Percentiles rank a stretch among this genome's conserved stretches.
Evolutionary conservation across 2,329 filamentous ascomycete species (phyloP).

Genomic region (Diplocarpon mali): DNA sequence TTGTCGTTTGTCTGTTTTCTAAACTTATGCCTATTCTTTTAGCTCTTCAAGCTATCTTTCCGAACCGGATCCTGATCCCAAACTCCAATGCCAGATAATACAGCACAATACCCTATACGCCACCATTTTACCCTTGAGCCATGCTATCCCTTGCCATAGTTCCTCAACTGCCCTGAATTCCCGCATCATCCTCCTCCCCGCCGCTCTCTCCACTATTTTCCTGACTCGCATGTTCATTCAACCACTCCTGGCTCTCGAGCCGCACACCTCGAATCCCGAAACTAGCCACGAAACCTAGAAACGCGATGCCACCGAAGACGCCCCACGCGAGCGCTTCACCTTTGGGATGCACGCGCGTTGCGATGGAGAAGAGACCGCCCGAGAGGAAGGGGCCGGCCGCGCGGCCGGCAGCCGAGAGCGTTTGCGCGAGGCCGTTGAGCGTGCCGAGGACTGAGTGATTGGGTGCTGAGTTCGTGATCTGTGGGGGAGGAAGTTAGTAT

Average conservation of each 20-base stretch:
- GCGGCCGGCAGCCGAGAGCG: conserved; percentile 79
- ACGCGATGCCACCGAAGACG: conserved; percentile 71
- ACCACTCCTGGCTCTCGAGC: conserved; percentile 46
- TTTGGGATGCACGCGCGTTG: conserved; percentile 61
- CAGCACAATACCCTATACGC: neutral
- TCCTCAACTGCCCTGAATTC: conserved; percentile 1
- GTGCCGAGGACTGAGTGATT: conserved; percentile 78
- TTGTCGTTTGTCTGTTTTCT: too few relatives aligned
- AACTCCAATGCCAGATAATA: neutral
- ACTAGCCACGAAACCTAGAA: conserved; percentile 69
- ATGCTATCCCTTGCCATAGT: neutral
- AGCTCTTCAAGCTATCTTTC: too few relatives aligned
- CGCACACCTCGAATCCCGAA: conserved; percentile 60
- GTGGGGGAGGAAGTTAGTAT: neutral
- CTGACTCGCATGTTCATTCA: conserved; percentile 15
- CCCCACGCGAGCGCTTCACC: conserved; percentile 82
- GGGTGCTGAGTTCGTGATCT: conserved; percentile 91
- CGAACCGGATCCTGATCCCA: too few relatives aligned
- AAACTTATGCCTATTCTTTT: too few relatives aligned
- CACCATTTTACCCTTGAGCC: neutral
- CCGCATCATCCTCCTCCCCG: conserved; percentile 15
- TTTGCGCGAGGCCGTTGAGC: conserved; percentile 88
- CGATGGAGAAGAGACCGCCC: conserved; percentile 73
- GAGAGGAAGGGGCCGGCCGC: conserved; percentile 83
- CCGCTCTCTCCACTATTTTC: conserved; percentile 15